phyloP scores from a whole-genome alignment of 164 flowering plant genomes.

The Litsea cubeba region DNA sequence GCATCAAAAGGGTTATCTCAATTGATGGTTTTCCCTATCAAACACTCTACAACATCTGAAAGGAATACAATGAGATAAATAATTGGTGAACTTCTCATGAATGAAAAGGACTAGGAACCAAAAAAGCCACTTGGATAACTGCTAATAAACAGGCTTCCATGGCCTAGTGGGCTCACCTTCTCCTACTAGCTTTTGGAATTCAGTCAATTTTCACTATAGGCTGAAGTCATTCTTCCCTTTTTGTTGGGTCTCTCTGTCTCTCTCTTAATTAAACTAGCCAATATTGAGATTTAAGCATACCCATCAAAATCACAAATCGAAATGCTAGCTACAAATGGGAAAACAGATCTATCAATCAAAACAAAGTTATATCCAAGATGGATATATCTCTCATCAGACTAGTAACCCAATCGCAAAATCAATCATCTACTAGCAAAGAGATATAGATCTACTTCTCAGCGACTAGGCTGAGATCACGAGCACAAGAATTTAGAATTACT shows the following conservation, averaged over 20 bases:
- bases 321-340: constrained; percentile 22
- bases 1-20: not conserved
- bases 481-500: not conserved
- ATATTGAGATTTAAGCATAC: not conserved
- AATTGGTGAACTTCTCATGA: constrained; percentile 8
- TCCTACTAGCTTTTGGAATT: constrained; percentile 21
- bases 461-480: not conserved
- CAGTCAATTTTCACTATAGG: constrained; percentile 27
- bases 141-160: constrained; percentile 20
- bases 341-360: constrained; percentile 20
- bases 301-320: not conserved
- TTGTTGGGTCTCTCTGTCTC: constrained; percentile 3
- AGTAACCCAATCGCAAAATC: not conserved
- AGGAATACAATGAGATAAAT: constrained; percentile 14
- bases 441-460: too few species aligned
- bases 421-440: not conserved
- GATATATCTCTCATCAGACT: constrained; percentile 10
- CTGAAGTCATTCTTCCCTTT: constrained; percentile 11
- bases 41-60: not conserved
- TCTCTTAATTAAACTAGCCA: constrained; percentile 11
- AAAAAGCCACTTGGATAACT: not conserved
- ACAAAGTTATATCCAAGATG: constrained; percentile 7
- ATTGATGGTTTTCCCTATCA: not conserved
- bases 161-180: constrained; percentile 8
- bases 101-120: not conserved